Conservation (phyloP, 139 green algal species). For the Mesostigma viride region DNA sequence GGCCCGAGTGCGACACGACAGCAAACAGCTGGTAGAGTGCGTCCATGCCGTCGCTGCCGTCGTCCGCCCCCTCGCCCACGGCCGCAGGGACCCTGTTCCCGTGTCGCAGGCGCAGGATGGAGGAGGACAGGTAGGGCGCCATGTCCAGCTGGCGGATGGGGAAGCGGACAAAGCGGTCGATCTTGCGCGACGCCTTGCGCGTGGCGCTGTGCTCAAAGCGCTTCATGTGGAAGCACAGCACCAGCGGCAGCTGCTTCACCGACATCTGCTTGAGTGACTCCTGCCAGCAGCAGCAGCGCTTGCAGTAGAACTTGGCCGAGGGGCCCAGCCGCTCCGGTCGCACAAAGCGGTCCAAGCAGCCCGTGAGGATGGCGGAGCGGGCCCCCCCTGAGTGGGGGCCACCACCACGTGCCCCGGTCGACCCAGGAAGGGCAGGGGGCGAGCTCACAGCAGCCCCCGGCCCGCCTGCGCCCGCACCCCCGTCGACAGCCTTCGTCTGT, state of each 20-base stretch:
- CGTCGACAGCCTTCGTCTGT: too few species aligned
- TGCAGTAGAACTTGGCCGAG: constrained; percentile 17
- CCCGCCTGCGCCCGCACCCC: too few species aligned
- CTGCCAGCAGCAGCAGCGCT: constrained; percentile 21
- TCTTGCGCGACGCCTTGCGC: constrained; percentile 42
- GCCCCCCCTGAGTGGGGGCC: too few species aligned
- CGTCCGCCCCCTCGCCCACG: too few species aligned
- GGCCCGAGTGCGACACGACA: constrained; percentile 60
- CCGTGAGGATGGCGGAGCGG: constrained; percentile 33
- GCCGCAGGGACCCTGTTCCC: background rate
- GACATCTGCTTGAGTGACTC: constrained; percentile 75
- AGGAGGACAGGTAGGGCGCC: constrained; percentile 52
- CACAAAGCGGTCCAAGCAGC: constrained; percentile 64
- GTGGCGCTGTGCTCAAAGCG: constrained; percentile 63
- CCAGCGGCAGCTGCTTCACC: constrained; percentile 58
- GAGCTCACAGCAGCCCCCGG: too few species aligned
- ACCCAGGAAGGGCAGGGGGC: too few species aligned
- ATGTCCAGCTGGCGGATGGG: constrained; percentile 59
- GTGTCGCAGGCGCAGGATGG: constrained; percentile 39
- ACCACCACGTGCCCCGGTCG: too few species aligned
- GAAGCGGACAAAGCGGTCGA: constrained; percentile 65
- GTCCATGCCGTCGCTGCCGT: background rate
- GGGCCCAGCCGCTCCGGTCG: constrained; percentile 48
- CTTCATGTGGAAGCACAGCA: constrained; percentile 83
- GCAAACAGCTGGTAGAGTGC: constrained; percentile 62